Base-by-base conservation (phyloP, 2,329 filamentous ascomycete genomes). In the Gnomoniopsis sp. region DNA sequence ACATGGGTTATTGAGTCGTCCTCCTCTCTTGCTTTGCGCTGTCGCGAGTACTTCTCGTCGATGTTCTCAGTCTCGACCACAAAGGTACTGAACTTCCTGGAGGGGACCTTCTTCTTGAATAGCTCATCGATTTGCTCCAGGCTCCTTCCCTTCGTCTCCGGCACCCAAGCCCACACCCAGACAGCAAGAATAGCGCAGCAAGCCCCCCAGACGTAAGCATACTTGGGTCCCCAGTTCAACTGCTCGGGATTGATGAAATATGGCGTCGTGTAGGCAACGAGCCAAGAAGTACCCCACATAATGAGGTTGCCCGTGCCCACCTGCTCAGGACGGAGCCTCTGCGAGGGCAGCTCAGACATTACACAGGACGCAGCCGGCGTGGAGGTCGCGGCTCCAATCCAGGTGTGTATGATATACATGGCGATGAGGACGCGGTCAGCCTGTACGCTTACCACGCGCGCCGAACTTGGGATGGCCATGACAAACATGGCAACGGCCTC, bases 101-200 rank as follows among this genome's bases (percentile, higher is more conserved):
- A 6, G 4, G 36, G 36, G 12, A 41, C 49, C 23, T 11, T 51
- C 21, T 33, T 51, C 14, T 51, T 17, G 19, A 51, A 51, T 15
- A 51, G 22, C 22, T 23, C 49, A 51, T 51, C 49, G 49, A 51
- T 51, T 17, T 51, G 49, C 49, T 51, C 49, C n/a, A 51, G 23
- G n/a, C 49, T 23, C n/a, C 49, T 26, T 7, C 49, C 49, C 49
- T 6, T 33, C n/a, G 49, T 51, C 33, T 51, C 49, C 8, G 49
- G 49, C 14, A 41, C 14, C 3, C 3, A 41, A 41, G 36, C 36
- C 36, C 36, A 41, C 14, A 11, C 12, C 36, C 36, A 41, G 36
- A n/a, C 36, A 4, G 36, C 36, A 4, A 41, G 4, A 11, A 41
- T n/a, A 3, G 17, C 12, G 36, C 36, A 41, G 12, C 6, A 14